Evolutionary conservation across 208 protist genomes (phyloP).

Genomic region (Trypanosoma scelopori): DNA sequence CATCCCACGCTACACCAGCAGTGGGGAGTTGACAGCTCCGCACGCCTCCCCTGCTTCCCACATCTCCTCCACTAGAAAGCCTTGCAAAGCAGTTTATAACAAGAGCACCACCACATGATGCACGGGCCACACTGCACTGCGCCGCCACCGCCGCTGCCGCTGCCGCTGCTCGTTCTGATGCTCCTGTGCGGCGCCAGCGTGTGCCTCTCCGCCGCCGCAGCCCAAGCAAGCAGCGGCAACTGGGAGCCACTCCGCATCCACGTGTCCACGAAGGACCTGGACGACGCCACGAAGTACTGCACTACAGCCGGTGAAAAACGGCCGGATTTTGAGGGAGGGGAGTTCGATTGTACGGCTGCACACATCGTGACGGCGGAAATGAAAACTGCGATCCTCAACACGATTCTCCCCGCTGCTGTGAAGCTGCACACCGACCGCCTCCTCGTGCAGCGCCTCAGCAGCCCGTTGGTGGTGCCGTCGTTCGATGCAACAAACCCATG

Average conservation of each 20-base stretch:
- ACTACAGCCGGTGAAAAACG: conserved; percentile 17
- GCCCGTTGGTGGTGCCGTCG: conserved; percentile 5
- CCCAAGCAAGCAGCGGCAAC: too few relatives aligned
- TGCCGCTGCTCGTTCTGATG: not conserved
- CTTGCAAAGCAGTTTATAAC: too few relatives aligned
- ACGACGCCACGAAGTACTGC: conserved; percentile 39
- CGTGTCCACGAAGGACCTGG: conserved; percentile 37
- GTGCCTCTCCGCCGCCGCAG: not conserved
- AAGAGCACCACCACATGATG: too few relatives aligned
- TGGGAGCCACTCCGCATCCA: conserved; percentile 45
- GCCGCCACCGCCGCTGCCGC: too few relatives aligned
- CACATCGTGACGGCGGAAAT: conserved; percentile 39
- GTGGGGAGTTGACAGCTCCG: too few relatives aligned
- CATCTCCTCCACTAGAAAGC: too few relatives aligned
- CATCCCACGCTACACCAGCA: too few relatives aligned
- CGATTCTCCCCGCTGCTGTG: conserved; percentile 39
- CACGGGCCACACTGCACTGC: too few relatives aligned
- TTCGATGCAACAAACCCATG: conserved; percentile 25
- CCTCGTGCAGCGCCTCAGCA: conserved; percentile 28
- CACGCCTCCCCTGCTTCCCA: too few relatives aligned
- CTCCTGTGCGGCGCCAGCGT: conserved; percentile 9
- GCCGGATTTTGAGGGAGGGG: too few relatives aligned
- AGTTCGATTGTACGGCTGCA: conserved; percentile 23
- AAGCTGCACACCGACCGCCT: conserved; percentile 50
- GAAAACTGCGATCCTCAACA: conserved; percentile 22